A percentile compares a stretch with the other conserved stretches of the same genome.
Conservation (phyloP, 345 rosid genomes). For the Arabidopsis suecica region DNA sequence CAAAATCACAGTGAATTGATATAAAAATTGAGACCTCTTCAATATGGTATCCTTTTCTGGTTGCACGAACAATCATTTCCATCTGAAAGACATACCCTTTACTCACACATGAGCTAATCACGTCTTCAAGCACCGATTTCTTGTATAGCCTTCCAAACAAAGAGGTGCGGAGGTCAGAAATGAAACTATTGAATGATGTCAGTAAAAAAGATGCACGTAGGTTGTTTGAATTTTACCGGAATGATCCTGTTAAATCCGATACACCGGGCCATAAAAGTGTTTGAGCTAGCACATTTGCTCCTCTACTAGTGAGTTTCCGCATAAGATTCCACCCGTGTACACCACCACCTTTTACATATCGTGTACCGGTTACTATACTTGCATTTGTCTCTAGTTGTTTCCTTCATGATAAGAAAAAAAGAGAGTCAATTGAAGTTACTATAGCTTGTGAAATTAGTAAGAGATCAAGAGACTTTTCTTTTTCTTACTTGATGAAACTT, state of each 20-base stretch:
- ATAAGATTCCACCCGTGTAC: constrained; percentile 98
- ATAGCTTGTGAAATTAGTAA: neutral
- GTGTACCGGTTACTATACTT: constrained; percentile 90
- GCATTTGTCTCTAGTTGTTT: constrained; percentile 92
- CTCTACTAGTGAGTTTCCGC: constrained; percentile 97
- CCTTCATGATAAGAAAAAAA: constrained; percentile 42
- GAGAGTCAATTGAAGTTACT: neutral
- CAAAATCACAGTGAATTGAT: constrained; percentile 6
- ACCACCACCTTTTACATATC: constrained; percentile 88
- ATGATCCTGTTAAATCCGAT: constrained; percentile 94
- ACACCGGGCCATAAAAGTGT: constrained; percentile 98
- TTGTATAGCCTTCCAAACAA: constrained; percentile 67
- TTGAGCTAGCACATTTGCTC: constrained; percentile 97
- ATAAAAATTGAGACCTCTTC: constrained; percentile 63
- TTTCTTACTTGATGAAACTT: constrained; percentile 84
- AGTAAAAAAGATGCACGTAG: neutral
- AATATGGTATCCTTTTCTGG: constrained; percentile 83
- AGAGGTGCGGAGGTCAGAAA: constrained; percentile 27
- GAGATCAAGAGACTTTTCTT: constrained; percentile 38
- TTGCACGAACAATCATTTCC: constrained; percentile 99
- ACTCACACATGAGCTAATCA: constrained; percentile 82
- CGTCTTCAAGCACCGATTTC: constrained; percentile 84
- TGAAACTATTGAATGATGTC: neutral
- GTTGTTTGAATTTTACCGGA: constrained; percentile 57
- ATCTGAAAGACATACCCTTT: constrained; percentile 98